Evolutionary conservation across 2,329 filamentous ascomycete genomes (phyloP).

Genomic region (Epichloe gansuensis): DNA sequence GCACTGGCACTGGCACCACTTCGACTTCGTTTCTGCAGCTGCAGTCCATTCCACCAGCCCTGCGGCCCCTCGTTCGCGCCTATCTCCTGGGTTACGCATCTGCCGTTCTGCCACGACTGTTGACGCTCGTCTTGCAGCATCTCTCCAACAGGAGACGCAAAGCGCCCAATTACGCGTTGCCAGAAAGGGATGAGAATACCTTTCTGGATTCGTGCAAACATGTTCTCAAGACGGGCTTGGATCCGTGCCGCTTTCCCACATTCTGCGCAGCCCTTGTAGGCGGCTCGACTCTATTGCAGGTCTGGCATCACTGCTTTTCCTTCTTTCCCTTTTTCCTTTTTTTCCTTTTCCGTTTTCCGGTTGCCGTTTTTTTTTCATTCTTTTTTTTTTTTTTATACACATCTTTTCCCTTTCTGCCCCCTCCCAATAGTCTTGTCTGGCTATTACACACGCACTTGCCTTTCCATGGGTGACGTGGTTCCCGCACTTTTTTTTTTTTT

Average conservation of each 20-base stretch:
- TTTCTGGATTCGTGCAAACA: slow-evolving; percentile 21
- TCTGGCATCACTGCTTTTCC: slow-evolving; percentile 10
- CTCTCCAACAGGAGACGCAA: slow-evolving; percentile 26
- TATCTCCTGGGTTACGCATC: slow-evolving; percentile 51
- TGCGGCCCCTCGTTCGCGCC: slow-evolving; percentile 46
- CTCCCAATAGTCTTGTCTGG: not conserved
- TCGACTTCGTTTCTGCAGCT: slow-evolving; percentile 10
- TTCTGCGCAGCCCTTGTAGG: slow-evolving; percentile 51
- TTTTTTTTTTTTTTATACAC: no score
- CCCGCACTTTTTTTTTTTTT: not conserved
- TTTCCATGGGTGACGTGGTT: not conserved
- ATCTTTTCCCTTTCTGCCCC: not conserved
- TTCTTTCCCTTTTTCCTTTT: not conserved
- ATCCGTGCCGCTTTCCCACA: slow-evolving; percentile 45
- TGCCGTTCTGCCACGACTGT: slow-evolving; percentile 41
- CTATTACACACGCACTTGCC: not conserved
- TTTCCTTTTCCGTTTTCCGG: no score
- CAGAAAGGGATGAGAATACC: slow-evolving; percentile 17
- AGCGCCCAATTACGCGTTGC: slow-evolving; percentile 15
- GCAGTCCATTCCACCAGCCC: slow-evolving; percentile 30
- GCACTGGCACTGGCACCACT: not conserved
- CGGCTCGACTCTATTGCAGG: slow-evolving; percentile 49
- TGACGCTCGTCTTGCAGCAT: slow-evolving; percentile 41
- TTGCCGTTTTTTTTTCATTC: no score
- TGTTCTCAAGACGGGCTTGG: slow-evolving; percentile 39